Base-by-base conservation (phyloP, 1,139 yeast species). In the Debaryomyces sp. region DNA sequence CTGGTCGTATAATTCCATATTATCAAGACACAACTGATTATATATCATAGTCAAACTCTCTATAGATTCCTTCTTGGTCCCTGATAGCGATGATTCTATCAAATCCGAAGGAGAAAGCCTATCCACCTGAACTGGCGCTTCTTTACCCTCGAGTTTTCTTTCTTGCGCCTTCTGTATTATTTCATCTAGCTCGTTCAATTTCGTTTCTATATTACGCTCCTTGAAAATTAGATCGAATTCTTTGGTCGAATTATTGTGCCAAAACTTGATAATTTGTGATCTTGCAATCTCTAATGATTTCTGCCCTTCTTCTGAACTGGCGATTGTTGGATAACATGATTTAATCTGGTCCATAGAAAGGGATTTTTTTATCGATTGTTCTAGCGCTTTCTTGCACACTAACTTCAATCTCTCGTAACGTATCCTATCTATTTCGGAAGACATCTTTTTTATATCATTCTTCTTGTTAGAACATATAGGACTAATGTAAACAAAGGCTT, bases 181-280 rank as follows among this genome's bases (percentile, higher is more conserved):
- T 39, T 78, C 83, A 61, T 90, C 97, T 46, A 90, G 68, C 49
- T 82, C 84, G 54, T 84, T 72, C 48, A 90, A 67, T 56, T 84
- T 87, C 33, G 50, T 53, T 50, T 81, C 74, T 1, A 88, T 72
- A 24, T 82, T 75, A 34, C 91, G 70, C 54, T 89, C 96, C 10
- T 70, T 63, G 59, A 82, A 84, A 3, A 89, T 86, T 39, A 82
- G 77, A 6, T 81, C 81, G 54, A 89, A 87, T 62, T 89, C 96
- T 34, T 75, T 70, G 47, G 75, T 62, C 1, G 90, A 79, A 26
- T 80, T 78, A 10, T 70, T 67, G 38, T 73, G 73, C 89, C 94
- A 87, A 54, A 82, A 84, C 29, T 77, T 77, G 8, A 77, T 67
- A 17, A 89, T 78, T 59, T 87, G 94, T 5, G 70, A 65, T 47